phyloP scores from a whole-genome alignment of 345 rosid species.

The Draba incana region DNA sequence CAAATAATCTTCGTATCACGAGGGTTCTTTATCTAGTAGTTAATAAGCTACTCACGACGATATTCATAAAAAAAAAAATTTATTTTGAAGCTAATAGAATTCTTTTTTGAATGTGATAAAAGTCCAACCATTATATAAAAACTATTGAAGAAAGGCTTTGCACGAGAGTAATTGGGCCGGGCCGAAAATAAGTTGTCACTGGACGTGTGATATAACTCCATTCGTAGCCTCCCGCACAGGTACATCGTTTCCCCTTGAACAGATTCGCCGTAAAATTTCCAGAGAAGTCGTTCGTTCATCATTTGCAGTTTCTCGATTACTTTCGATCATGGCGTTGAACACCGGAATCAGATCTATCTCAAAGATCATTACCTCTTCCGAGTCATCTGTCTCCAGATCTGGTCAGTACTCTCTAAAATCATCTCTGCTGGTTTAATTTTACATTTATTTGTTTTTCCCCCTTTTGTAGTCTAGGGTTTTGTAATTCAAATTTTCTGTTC shows the following conservation, averaged over 20 bases:
- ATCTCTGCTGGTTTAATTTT: not conserved
- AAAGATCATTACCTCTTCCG: constrained; percentile 61
- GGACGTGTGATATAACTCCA: not conserved
- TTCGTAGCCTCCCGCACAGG: not conserved
- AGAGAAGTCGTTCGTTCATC: not conserved
- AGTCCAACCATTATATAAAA: not conserved
- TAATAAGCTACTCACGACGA: too few species aligned
- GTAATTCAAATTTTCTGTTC: constrained; percentile 8
- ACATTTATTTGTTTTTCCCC: not conserved
- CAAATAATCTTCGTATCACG: too few species aligned
- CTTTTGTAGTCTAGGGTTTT: constrained; percentile 12
- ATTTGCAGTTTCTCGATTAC: constrained; percentile 21
- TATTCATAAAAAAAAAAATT: too few species aligned
- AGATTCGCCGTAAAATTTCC: constrained; percentile 26
- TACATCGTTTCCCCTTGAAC: constrained; percentile 13
- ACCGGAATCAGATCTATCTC: constrained; percentile 71
- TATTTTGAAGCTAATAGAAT: too few species aligned
- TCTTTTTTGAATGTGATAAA: too few species aligned
- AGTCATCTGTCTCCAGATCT: constrained; percentile 56
- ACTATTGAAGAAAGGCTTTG: constrained; percentile 2
- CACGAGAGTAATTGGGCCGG: constrained; percentile 9
- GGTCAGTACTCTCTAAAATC: constrained; percentile 43
- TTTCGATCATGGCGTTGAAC: constrained; percentile 64
- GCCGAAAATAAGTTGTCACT: constrained; percentile 16
- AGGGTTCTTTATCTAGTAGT: too few species aligned